Evolutionary conservation across 1,284 basidiomycete species (phyloP).

Genomic region (Cryptococcus sp.): DNA sequence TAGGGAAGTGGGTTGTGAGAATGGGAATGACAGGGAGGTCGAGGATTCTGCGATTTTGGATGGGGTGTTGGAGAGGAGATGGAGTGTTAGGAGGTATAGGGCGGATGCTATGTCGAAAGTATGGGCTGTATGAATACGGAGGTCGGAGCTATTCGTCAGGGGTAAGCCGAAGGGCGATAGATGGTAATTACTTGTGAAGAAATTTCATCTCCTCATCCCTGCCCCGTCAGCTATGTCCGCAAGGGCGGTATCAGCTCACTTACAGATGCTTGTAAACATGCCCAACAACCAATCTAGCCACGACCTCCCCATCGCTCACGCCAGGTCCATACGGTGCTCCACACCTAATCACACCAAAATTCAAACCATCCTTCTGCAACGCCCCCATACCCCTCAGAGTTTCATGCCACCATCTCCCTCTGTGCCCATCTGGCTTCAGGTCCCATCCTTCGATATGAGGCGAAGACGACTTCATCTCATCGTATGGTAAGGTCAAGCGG

Average conservation of each 20-base stretch:
- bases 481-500: constrained; percentile 74
- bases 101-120: constrained; percentile 70
- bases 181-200: constrained; percentile 54
- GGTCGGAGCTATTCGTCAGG: constrained; percentile 55
- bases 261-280: constrained; percentile 72
- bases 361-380: constrained; percentile 67
- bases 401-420: constrained; percentile 89
- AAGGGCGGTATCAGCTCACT: constrained; percentile 3
- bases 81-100: constrained; percentile 58
- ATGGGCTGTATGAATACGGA: constrained; percentile 75
- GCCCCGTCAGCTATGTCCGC: constrained; percentile 1
- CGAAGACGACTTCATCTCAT: constrained; percentile 59
- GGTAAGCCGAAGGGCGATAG: too few species aligned
- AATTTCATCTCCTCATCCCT: constrained; percentile 79
- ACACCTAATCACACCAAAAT: constrained; percentile 64
- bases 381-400: constrained; percentile 67
- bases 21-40: constrained; percentile 59
- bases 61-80: constrained; percentile 28
- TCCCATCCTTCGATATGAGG: constrained; percentile 60
- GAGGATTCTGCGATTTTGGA: constrained; percentile 54
- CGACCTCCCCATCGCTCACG: constrained; percentile 50
- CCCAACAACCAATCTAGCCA: constrained; percentile 65
- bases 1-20: constrained; percentile 14
- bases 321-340: constrained; percentile 41
- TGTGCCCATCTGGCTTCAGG: constrained; percentile 64